phyloP scores from a whole-genome alignment of 352 stramenopile genomes.

The Phytophthora nicotianae region DNA sequence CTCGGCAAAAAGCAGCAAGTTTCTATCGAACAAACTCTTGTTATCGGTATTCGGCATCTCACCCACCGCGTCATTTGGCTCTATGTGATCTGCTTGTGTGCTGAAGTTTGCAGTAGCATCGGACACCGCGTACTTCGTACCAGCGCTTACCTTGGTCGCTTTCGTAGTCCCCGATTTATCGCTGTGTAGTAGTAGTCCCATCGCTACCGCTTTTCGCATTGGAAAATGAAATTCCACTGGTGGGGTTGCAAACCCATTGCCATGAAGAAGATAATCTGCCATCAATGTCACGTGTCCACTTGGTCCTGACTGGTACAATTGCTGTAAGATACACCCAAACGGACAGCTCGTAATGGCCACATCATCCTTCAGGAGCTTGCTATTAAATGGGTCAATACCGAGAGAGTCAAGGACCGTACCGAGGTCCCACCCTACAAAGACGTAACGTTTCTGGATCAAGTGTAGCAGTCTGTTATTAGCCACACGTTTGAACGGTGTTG shows the following conservation, averaged over 20 bases:
- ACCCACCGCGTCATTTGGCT: neutral
- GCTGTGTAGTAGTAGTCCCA: constrained; percentile 37
- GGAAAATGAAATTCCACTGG: constrained; percentile 42
- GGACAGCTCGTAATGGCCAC: constrained; percentile 37
- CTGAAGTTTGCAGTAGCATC: constrained; percentile 19
- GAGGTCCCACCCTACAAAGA: constrained; percentile 57
- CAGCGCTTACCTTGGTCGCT: constrained; percentile 16
- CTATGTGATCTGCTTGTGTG: neutral
- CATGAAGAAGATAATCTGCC: constrained; percentile 56
- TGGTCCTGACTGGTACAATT: constrained; percentile 55
- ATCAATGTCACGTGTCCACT: constrained; percentile 50
- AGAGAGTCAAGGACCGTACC: constrained; percentile 40
- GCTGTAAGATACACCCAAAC: constrained; percentile 49
- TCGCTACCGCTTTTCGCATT: constrained; percentile 36
- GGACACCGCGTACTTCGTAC: constrained; percentile 20
- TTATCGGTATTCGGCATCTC: constrained; percentile 20
- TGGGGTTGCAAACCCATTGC: constrained; percentile 40
- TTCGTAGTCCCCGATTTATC: constrained; percentile 8
- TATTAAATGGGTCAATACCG: constrained; percentile 51
- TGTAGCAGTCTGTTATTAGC: constrained; percentile 55
- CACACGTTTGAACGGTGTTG: constrained; percentile 43
- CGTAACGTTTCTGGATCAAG: constrained; percentile 53
- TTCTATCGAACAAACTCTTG: constrained; percentile 57
- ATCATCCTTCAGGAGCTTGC: constrained; percentile 26
- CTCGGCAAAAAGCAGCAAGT: constrained; percentile 40